phyloP scores from a whole-genome alignment of 73 alveolate genomes.

The Vitrella brassicaformis region DNA sequence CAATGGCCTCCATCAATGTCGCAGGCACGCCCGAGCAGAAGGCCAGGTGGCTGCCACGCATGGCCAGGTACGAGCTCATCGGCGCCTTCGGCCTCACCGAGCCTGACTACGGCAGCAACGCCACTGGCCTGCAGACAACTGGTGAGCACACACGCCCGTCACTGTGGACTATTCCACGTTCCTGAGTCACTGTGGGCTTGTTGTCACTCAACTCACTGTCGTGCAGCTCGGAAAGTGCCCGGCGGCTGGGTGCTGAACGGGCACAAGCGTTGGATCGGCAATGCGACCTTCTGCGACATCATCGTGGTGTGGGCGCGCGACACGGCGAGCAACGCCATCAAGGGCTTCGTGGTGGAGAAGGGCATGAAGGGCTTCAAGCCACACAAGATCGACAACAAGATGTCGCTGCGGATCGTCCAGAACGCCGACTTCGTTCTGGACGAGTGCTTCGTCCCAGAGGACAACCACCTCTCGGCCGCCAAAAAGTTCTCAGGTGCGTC shows the following conservation, averaged over 20 bases:
- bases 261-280: slow-evolving; percentile 55
- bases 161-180: no score
- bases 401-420: slow-evolving; percentile 36
- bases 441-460: slow-evolving; percentile 47
- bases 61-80: slow-evolving; percentile 16
- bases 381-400: slow-evolving; percentile 32
- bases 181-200: neutral
- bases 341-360: slow-evolving; percentile 42
- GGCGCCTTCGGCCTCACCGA: slow-evolving; percentile 50
- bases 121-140: slow-evolving; percentile 42
- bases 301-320: slow-evolving; percentile 51
- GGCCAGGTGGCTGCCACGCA: slow-evolving; percentile 35
- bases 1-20: slow-evolving; percentile 34
- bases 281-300: slow-evolving; percentile 37
- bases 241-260: slow-evolving; percentile 58
- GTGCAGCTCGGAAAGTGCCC: slow-evolving; percentile 22
- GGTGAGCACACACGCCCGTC: no score
- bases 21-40: slow-evolving; percentile 50
- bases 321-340: slow-evolving; percentile 18
- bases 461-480: slow-evolving; percentile 25
- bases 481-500: slow-evolving; percentile 41
- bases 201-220: neutral
- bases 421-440: slow-evolving; percentile 40
- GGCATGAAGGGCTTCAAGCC: slow-evolving; percentile 36
- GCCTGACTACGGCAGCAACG: slow-evolving; percentile 56